Evolutionary conservation across 352 stramenopile genomes (phyloP).

Genomic region (Chrysophaeum taylorii): DNA sequence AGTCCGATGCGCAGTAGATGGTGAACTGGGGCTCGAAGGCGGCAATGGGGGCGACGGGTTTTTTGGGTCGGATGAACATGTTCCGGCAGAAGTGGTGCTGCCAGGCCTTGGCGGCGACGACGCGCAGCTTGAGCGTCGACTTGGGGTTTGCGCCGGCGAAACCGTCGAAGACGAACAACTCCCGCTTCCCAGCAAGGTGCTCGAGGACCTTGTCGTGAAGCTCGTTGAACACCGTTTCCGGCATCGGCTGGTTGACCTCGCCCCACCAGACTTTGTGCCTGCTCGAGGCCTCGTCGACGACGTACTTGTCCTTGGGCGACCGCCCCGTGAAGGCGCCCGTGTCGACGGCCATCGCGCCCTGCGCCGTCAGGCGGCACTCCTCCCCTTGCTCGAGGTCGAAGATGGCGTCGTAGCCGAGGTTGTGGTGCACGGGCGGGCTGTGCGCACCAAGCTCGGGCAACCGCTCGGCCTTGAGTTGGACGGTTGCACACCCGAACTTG

Average conservation of each 20-base stretch:
- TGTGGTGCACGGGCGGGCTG: too few species aligned
- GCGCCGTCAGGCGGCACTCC: too few species aligned
- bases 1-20: slow-evolving; percentile 92
- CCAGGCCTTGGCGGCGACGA: slow-evolving; percentile 94
- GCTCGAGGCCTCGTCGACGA: slow-evolving; percentile 74
- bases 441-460: too few species aligned
- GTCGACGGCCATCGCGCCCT: slow-evolving; percentile 90
- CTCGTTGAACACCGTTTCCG: slow-evolving; percentile 82
- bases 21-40: slow-evolving; percentile 92
- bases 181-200: slow-evolving; percentile 79
- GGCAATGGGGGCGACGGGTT: slow-evolving; percentile 62
- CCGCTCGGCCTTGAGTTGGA: too few species aligned
- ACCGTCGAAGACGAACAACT: slow-evolving; percentile 87
- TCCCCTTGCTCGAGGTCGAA: too few species aligned
- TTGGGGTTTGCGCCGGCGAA: slow-evolving; percentile 81
- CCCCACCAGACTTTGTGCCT: slow-evolving; percentile 92
- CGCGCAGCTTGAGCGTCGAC: slow-evolving; percentile 85
- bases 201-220: slow-evolving; percentile 81
- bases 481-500: too few species aligned
- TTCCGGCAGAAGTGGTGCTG: slow-evolving; percentile 95
- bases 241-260: slow-evolving; percentile 86
- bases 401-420: too few species aligned
- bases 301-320: slow-evolving; percentile 95
- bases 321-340: slow-evolving; percentile 96
- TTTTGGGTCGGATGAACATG: slow-evolving; percentile 79